Evolutionary conservation across 1,284 basidiomycete genomes (phyloP).

Genomic region (Melampsora larici-populina): DNA sequence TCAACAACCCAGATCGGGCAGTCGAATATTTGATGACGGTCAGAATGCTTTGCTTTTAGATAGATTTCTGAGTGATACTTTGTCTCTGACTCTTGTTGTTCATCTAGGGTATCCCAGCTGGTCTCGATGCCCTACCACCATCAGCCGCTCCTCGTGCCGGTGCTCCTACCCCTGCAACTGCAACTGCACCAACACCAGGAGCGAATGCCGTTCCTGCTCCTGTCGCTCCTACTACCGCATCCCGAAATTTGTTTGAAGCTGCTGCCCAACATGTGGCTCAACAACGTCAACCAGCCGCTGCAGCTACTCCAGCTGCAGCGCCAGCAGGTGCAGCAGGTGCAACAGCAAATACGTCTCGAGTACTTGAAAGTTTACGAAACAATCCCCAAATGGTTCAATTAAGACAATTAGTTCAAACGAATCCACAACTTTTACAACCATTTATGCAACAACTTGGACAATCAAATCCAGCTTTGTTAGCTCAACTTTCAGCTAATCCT

Average conservation of each 20-base stretch:
- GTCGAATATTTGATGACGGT: slow-evolving; percentile 96
- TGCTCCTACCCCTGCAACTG: slow-evolving; percentile 55
- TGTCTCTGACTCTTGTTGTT: slow-evolving; percentile 14
- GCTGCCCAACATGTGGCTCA: slow-evolving; percentile 48
- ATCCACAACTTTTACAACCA: slow-evolving; percentile 73
- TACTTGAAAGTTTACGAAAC: slow-evolving; percentile 55
- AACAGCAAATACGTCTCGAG: slow-evolving; percentile 46
- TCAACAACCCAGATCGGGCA: slow-evolving; percentile 96
- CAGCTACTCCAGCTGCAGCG: slow-evolving; percentile 52
- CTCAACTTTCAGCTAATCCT: slow-evolving; percentile 49
- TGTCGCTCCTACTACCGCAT: slow-evolving; percentile 51
- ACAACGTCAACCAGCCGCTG: slow-evolving; percentile 55
- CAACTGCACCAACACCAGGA: slow-evolving; percentile 54
- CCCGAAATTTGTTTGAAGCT: slow-evolving; percentile 73
- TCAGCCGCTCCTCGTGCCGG: slow-evolving; percentile 51
- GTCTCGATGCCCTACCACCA: slow-evolving; percentile 56
- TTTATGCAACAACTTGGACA: slow-evolving; percentile 75
- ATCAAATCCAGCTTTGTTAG: slow-evolving; percentile 66
- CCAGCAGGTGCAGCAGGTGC: slow-evolving; percentile 45
- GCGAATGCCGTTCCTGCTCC: slow-evolving; percentile 52
- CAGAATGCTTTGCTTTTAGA: slow-evolving; percentile 52
- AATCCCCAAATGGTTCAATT: slow-evolving; percentile 45
- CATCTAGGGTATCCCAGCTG: slow-evolving; percentile 73
- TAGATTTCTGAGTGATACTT: slow-evolving; percentile 4
- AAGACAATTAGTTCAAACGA: slow-evolving; percentile 64